phyloP scores from a whole-genome alignment of 305 asterid species.

The Caryopteris hybrid region DNA sequence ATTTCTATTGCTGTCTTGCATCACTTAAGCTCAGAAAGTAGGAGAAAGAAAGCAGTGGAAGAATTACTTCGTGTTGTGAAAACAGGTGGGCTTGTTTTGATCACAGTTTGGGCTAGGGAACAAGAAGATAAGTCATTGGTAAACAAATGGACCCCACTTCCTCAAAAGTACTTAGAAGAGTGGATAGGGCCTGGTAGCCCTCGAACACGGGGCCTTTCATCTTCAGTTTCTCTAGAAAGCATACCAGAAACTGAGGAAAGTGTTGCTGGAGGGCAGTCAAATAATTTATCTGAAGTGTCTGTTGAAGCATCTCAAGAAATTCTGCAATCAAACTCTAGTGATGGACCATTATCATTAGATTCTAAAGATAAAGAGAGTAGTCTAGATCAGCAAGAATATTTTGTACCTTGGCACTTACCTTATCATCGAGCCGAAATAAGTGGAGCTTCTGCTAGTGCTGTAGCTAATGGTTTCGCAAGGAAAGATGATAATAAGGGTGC shows the following conservation, averaged over 20 bases:
- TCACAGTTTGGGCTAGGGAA: conserved; percentile 97
- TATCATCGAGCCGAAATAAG: conserved; percentile 92
- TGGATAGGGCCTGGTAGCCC: conserved; percentile 96
- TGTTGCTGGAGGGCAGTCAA: conserved; percentile 25
- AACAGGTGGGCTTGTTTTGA: conserved; percentile 68
- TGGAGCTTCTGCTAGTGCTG: conserved; percentile 81
- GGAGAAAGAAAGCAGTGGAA: conserved; percentile 85
- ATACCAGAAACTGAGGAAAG: conserved; percentile 76
- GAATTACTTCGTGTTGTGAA: conserved; percentile 80
- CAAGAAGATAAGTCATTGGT: conserved; percentile 76
- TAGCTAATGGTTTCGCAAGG: conserved; percentile 81
- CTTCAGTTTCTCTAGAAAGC: conserved; percentile 51
- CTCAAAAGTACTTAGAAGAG: conserved; percentile 64
- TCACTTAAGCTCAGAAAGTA: conserved; percentile 81
- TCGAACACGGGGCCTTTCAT: conserved; percentile 41
- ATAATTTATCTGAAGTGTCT: neutral
- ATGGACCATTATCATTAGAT: conserved; percentile 20
- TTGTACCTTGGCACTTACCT: conserved; percentile 98
- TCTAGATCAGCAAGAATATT: conserved; percentile 69
- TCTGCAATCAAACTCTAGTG: conserved; percentile 7
- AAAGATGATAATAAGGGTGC: conserved; percentile 94
- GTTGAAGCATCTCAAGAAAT: conserved; percentile 19
- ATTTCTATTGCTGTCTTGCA: conserved; percentile 95
- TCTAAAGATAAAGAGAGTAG: conserved; percentile 19
- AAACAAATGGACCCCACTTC: conserved; percentile 89